Evolutionary conservation across 1,284 basidiomycete species (phyloP).

Genomic region (Tausonia pullulans): DNA sequence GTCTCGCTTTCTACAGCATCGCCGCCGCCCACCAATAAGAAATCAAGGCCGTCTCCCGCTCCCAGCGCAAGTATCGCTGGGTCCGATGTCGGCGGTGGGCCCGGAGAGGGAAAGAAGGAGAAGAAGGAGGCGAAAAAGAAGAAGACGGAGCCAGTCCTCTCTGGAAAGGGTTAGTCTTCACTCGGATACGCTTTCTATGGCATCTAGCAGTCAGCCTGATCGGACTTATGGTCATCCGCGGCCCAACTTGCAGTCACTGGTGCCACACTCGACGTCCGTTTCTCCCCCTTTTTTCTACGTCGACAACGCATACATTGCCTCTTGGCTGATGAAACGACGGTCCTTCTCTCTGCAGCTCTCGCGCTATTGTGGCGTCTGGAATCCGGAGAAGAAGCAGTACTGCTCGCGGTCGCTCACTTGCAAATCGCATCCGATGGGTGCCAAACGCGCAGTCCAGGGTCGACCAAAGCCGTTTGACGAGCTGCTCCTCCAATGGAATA

Average conservation of each 20-base stretch:
- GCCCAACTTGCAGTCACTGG: neutral
- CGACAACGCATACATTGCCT: neutral
- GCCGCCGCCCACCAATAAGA: neutral
- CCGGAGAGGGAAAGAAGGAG: neutral
- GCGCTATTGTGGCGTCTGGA: conserved; percentile 93
- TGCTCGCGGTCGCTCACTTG: conserved; percentile 96
- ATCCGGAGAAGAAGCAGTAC: conserved; percentile 73
- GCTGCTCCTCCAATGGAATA: conserved; percentile 84
- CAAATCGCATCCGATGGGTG: conserved; percentile 96
- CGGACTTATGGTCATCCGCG: neutral
- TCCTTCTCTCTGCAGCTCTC: conserved; percentile 66
- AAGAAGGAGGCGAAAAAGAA: conserved; percentile 5
- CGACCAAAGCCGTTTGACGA: conserved; percentile 78
- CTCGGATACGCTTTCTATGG: neutral
- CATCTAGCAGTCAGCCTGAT: neutral
- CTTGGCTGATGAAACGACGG: neutral
- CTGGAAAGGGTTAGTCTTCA: neutral
- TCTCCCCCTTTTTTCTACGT: conserved; percentile 4
- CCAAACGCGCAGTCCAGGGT: conserved; percentile 82
- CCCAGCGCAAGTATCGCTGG: neutral
- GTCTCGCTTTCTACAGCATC: conserved; percentile 1
- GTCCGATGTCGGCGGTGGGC: no score
- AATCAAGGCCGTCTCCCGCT: neutral
- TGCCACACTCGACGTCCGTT: neutral
- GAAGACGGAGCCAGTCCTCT: no score